Base-by-base conservation (phyloP, 202 grass and related monocot genomes). In the Setaria viridis region DNA sequence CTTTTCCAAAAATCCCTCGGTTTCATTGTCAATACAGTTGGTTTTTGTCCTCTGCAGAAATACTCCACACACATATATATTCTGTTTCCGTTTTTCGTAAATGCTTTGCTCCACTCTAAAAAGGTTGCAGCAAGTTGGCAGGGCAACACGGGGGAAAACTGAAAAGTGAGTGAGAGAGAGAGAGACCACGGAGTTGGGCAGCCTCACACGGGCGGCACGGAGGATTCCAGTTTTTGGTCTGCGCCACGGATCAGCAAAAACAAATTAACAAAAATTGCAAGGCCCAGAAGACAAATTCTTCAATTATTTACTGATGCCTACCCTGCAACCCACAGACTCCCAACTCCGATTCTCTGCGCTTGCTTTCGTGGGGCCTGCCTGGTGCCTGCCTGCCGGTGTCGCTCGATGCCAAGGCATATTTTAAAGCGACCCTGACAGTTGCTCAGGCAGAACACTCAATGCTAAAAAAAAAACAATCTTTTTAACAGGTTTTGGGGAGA, bases 221-320 rank as follows among this genome's bases (percentile, higher is more conserved):
- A 77, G 45, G 62, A 85, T 81, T 82, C 62, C 82, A 85, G 77
- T 62, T 85, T 89, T 89, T 81, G 69, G 68, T 76, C 51, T 43
- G 76, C 69, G 30, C 63, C 41, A 74, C 50, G 33, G 65, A 83
- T 78, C 65, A 55, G 25, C 25, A 25, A 25, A 25, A 25, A 25
- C 47, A 32, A 80, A 84, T 69, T 9, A 65, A 74, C 48, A 66
- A 25, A 47, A 74, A 35, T 35, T 64, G 49, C 68, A 59, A 84
- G 30, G 59, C 14, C 48, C 42, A 11, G 15, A 49, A 41, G 15
- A 12, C 11, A 12, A 49, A 7, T 47, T 4, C 20, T 25, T 41
- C 5, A 20, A 21, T 80, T 53, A 21, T 39, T 67, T 7, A 67
- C 29, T 29, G 72, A 49, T 29, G 74, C 62, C 9, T 66, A 29